Conservation (phyloP, 1,284 basidiomycete genomes). For the Ceratobasidium sp. region DNA sequence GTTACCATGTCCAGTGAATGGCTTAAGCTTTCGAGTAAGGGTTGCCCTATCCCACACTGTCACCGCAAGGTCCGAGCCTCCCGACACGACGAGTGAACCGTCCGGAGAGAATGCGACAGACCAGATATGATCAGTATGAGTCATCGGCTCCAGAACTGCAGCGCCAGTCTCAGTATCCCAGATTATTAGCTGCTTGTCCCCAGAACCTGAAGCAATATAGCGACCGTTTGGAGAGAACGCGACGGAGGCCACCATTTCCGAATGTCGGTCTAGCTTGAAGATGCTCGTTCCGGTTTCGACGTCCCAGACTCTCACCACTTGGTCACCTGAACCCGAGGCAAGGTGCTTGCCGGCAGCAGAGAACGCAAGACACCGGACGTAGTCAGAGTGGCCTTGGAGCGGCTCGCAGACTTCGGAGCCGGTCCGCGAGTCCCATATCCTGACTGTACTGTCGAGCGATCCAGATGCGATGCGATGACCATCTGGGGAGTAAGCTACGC, state of each 20-base stretch:
- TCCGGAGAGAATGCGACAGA: conserved; percentile 22
- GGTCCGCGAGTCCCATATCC: not conserved
- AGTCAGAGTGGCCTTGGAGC: not conserved
- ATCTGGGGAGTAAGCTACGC: not conserved
- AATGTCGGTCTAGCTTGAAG: not conserved
- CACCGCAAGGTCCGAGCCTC: not conserved
- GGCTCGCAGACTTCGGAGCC: not conserved
- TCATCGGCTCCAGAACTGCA: not conserved
- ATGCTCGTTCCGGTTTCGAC: not conserved
- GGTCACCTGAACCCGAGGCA: not conserved
- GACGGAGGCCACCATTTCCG: not conserved
- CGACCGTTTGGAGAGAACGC: conserved; percentile 17
- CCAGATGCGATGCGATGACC: too few relatives aligned
- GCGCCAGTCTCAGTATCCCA: not conserved
- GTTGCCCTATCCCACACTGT: not conserved
- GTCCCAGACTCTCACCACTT: not conserved
- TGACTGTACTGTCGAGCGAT: not conserved
- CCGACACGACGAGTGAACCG: not conserved
- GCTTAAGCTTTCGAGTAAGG: not conserved
- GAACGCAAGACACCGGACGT: not conserved
- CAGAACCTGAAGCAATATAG: not conserved
- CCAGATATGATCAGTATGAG: too few relatives aligned
- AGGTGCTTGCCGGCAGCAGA: not conserved
- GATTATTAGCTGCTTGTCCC: not conserved
- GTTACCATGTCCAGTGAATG: not conserved